phyloP scores from a whole-genome alignment of 1,284 basidiomycete genomes.

The Sporisorium sorghi region DNA sequence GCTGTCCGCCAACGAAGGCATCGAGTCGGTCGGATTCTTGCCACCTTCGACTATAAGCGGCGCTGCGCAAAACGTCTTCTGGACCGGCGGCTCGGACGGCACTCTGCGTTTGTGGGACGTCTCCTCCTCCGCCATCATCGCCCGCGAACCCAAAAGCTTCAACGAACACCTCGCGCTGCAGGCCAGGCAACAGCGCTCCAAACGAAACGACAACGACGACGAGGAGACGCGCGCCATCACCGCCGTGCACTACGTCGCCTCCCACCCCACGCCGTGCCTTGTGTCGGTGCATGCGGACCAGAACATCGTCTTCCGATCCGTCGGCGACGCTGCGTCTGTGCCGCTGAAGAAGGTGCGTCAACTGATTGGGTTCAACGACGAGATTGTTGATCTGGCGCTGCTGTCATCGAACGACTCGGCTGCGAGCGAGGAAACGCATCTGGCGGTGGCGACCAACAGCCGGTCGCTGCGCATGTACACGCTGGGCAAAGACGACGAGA shows the following conservation, averaged over 20 bases:
- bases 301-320: conserved; percentile 90
- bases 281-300: conserved; percentile 92
- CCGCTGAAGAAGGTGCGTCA: conserved; percentile 74
- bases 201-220: conserved; percentile 30
- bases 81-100: conserved; percentile 61
- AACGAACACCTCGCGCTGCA: conserved; percentile 27
- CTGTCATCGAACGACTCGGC: too few species aligned
- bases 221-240: conserved; percentile 62
- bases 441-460: conserved; percentile 96
- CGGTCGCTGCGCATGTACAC: conserved; percentile 88
- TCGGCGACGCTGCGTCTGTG: too few species aligned
- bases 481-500: conserved; percentile 65
- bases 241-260: conserved; percentile 47
- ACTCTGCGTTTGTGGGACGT: conserved; percentile 60
- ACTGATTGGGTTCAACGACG: conserved; percentile 96
- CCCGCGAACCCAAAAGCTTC: conserved; percentile 27
- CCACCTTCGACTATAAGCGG: conserved; percentile 74
- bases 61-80: conserved; percentile 36
- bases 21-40: conserved; percentile 63
- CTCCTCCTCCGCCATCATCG: conserved; percentile 33
- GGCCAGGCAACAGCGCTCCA: conserved; percentile 7
- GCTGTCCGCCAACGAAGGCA: conserved; percentile 58
- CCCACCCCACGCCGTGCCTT: conserved; percentile 68
- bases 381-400: conserved; percentile 85
- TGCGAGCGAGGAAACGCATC: conserved; percentile 74